These are phyloP conservation scores for Xerocomus potaroensis DNA, from an alignment of 768 basidiomycete genomes.

Conservation along the genomic window DNA sequence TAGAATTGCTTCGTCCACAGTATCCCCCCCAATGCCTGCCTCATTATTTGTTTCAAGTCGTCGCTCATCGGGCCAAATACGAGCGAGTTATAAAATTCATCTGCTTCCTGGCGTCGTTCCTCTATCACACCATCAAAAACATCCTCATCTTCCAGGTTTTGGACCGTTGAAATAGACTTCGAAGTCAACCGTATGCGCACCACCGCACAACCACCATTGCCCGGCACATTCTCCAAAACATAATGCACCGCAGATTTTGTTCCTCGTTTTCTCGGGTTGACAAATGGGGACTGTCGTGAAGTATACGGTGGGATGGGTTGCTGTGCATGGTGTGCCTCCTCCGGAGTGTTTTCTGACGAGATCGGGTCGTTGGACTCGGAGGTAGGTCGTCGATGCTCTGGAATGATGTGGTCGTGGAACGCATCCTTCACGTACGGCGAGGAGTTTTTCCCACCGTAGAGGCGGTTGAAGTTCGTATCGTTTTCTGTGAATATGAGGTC, in stretches of 20 bases:
- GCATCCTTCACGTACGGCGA: slow-evolving; percentile 90
- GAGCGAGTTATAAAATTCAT: slow-evolving; percentile 89
- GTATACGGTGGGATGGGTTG: neutral
- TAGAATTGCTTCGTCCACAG: slow-evolving; percentile 99
- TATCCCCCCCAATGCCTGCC: slow-evolving; percentile 96
- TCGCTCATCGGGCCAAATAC: slow-evolving; percentile 83
- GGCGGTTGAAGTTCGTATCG: slow-evolving; percentile 89
- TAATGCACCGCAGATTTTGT: slow-evolving; percentile 96
- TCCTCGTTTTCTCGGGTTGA: slow-evolving; percentile 83
- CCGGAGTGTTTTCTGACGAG: neutral
- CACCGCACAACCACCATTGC: slow-evolving; percentile 89
- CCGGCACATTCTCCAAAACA: slow-evolving; percentile 79
- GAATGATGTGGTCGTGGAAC: slow-evolving; percentile 97
- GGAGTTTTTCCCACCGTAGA: slow-evolving; percentile 86
- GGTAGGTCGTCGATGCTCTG: slow-evolving; percentile 69
- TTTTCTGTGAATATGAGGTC: slow-evolving; percentile 94
- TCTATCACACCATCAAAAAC: slow-evolving; percentile 87
- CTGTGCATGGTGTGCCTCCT: no score
- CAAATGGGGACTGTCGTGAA: slow-evolving; percentile 38
- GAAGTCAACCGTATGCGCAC: slow-evolving; percentile 92
- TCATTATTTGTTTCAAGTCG: slow-evolving; percentile 92
- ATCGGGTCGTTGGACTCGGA: slow-evolving; percentile 32
- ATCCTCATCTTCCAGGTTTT: slow-evolving; percentile 81
- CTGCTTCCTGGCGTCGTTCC: slow-evolving; percentile 87
- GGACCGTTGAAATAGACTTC: slow-evolving; percentile 64